These are phyloP conservation scores for Xanthoparmelia taractica DNA, from an alignment of 495 filamentous ascomycete species.

Conservation along the genomic window DNA sequence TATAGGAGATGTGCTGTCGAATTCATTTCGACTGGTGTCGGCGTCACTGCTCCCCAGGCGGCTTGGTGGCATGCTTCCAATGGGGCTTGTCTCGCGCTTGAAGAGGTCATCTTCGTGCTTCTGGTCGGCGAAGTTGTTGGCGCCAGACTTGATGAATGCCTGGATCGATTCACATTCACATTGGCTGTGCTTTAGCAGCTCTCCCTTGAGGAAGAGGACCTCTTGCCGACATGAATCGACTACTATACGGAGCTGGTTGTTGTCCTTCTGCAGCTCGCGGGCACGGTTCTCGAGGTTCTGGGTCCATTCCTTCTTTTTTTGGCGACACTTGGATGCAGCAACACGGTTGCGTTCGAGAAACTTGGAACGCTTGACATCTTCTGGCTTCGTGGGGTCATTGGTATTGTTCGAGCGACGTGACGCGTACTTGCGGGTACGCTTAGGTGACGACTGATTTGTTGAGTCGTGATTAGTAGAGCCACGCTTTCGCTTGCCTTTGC, in stretches of 20 bases:
- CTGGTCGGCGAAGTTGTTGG: slow-evolving; percentile 5
- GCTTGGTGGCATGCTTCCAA: slow-evolving; percentile 11
- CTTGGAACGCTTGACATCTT: slow-evolving; percentile 26
- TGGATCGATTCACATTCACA: slow-evolving; percentile 35
- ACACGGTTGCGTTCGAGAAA: slow-evolving; percentile 76
- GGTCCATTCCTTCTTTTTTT: slow-evolving; percentile 76
- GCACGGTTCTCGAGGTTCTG: slow-evolving; percentile 46
- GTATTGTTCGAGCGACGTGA: slow-evolving; percentile 8
- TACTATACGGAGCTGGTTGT: slow-evolving; percentile 22
- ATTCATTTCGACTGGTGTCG: not conserved
- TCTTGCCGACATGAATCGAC: slow-evolving; percentile 39
- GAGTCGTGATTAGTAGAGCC: not conserved
- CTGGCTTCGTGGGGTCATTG: slow-evolving; percentile 15
- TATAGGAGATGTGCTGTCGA: not conserved
- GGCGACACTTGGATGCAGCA: slow-evolving; percentile 78
- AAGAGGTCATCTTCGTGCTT: not conserved
- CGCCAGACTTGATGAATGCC: slow-evolving; percentile 13
- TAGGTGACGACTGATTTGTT: slow-evolving; percentile 10
- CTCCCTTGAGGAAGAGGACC: slow-evolving; percentile 47
- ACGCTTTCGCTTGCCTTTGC: slow-evolving; percentile 14
- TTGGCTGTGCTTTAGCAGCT: slow-evolving; percentile 51
- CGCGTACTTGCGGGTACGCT: slow-evolving; percentile 25
- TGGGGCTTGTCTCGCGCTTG: slow-evolving; percentile 16
- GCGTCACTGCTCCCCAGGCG: slow-evolving; percentile 8
- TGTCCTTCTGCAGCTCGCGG: slow-evolving; percentile 32